Evolutionary conservation across 1,139 yeast genomes (phyloP), one percentile per base, ranked within the genome.

Genomic region (Candida smagusa): DNA sequence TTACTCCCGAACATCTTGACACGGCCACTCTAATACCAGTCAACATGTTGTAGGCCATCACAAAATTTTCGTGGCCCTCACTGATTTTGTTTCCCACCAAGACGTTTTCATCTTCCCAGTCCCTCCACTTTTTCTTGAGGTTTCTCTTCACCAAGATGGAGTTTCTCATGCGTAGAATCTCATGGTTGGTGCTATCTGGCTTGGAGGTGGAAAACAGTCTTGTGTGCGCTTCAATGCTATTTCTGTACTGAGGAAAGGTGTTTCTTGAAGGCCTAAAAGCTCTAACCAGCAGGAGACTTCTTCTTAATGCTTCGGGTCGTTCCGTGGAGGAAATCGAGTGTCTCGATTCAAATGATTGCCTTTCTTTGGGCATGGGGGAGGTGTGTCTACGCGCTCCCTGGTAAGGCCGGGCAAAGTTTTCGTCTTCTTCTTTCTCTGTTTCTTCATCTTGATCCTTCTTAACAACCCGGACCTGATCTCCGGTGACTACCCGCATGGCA

Each of bases 21-120:
- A 89, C 97, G 0, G 97, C 94, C 2, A 90, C 96, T 42, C 98
- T 73, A 36, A 94, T 92, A 9, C 99, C 98, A 0, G 98, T 90
- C 41, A 94, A 72, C 97, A 94, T 92, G 59, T 92, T 89, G 59
- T 92, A 94, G 1, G 97, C 98, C 71, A 92, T 82, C 27, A 89
- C 88, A 53, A 84, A 94, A 59, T 90, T 92, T 37, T 81, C 89
- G 55, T 92, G 97, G 32, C 96, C 97, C 59, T 88, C 96, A 45
- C 85, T 79, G 33, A 89, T 92, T 48, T 84, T 82, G 45, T 86
- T 84, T 1, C 95, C 95, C 7, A 85, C 83, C 30, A 83, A 58
- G 3, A 83, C 89, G 35, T 72, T 69, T 49, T 79, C 87, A 47
- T 80, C 87, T 36, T 79, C 81, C 36, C 71, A 52, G 39, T 72